Evolutionary conservation across 345 rosid species (phyloP).

Genomic region (Acer negundo): DNA sequence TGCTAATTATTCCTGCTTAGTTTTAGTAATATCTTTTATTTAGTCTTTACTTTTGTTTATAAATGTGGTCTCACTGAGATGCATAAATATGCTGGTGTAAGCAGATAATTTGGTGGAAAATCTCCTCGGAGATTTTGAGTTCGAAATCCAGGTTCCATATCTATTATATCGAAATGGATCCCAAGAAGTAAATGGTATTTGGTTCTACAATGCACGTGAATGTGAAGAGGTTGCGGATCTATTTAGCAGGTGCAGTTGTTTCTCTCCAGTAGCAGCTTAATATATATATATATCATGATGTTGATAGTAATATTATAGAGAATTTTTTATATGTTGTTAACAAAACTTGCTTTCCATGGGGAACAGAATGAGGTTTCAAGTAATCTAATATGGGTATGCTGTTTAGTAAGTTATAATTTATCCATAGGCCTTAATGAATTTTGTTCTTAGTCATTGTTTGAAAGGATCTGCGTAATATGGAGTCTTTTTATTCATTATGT

Average conservation of each 20-base stretch:
- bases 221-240: conserved; percentile 92
- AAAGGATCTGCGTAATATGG: background rate
- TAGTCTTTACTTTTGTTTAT: background rate
- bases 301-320: background rate
- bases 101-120: conserved; percentile 91
- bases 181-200: conserved; percentile 98
- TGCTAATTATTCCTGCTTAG: background rate
- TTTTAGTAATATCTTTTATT: background rate
- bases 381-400: background rate
- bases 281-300: background rate
- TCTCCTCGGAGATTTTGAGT: conserved; percentile 94
- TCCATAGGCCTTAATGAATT: background rate
- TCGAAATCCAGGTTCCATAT: conserved; percentile 94
- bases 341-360: background rate
- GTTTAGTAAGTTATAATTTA: background rate
- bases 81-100: conserved; percentile 23
- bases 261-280: background rate
- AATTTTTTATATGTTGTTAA: background rate
- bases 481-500: background rate
- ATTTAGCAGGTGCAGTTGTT: conserved; percentile 69
- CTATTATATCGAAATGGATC: conserved; percentile 85
- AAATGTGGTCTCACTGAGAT: conserved; percentile 9
- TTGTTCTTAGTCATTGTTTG: background rate
- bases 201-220: conserved; percentile 94
- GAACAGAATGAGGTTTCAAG: background rate